phyloP scores from a whole-genome alignment of 2,329 filamentous ascomycete species.

The Clarireedia hainanense region DNA sequence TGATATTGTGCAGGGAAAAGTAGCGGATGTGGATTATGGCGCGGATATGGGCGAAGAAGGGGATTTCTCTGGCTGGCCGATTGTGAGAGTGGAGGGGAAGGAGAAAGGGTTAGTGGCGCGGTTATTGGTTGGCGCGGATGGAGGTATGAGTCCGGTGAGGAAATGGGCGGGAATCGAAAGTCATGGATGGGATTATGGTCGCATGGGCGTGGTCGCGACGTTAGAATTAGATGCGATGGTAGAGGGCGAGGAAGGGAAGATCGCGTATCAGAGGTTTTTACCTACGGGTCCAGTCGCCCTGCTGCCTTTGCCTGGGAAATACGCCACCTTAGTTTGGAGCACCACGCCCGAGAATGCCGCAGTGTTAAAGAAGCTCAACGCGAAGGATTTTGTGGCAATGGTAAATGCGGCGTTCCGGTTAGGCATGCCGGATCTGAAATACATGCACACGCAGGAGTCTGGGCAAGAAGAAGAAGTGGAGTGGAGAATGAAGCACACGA shows the following conservation, averaged over 20 bases:
- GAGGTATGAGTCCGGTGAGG: slow-evolving; percentile 88
- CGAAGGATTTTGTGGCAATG: slow-evolving; percentile 71
- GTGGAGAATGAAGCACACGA: slow-evolving; percentile 75
- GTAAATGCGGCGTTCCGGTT: slow-evolving; percentile 93
- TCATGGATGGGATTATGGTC: slow-evolving; percentile 86
- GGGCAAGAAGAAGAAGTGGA: slow-evolving; percentile 65
- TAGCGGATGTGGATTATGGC: slow-evolving; percentile 74
- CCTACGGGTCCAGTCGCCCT: slow-evolving; percentile 88
- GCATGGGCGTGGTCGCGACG: slow-evolving; percentile 87
- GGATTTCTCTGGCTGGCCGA: slow-evolving; percentile 81
- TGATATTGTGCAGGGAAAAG: slow-evolving; percentile 65
- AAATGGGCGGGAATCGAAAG: slow-evolving; percentile 80
- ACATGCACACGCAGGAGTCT: slow-evolving; percentile 59
- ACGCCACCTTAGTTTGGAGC: slow-evolving; percentile 88
- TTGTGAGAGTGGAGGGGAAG: slow-evolving; percentile 62
- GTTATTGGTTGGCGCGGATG: slow-evolving; percentile 86
- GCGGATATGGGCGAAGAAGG: slow-evolving; percentile 52
- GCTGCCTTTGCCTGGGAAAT: slow-evolving; percentile 77
- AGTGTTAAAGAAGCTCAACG: slow-evolving; percentile 65
- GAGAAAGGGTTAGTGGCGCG: slow-evolving; percentile 64
- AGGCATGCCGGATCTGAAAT: slow-evolving; percentile 68
- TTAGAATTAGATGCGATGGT: slow-evolving; percentile 60
- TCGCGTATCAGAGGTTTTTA: slow-evolving; percentile 91
- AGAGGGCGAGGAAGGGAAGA: slow-evolving; percentile 50
- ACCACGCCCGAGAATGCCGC: slow-evolving; percentile 76